A percentile compares a stretch with the other conserved stretches of the same genome.
Evolutionary conservation across 2,329 filamentous ascomycete species (phyloP).

Genomic region (Cryphonectria radicalis): DNA sequence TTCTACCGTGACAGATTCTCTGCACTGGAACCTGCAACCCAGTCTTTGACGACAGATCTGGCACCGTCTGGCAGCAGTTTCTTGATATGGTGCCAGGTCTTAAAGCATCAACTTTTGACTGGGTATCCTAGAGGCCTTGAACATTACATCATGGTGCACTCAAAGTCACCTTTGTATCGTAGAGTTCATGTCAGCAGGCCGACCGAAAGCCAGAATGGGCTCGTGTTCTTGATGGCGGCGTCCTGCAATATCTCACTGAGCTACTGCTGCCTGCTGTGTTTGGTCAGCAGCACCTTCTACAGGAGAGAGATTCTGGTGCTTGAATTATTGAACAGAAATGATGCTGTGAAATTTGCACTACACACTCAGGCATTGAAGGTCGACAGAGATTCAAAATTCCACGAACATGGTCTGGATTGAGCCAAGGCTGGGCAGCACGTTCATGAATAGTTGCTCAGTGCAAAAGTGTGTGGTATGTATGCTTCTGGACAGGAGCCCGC

Average conservation of each 20-base stretch:
- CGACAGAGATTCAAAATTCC: neutral
- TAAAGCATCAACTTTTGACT: neutral
- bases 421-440: neutral
- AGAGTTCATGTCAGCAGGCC: neutral
- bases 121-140: neutral
- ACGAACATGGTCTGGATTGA: neutral
- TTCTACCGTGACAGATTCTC: no score
- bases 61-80: neutral
- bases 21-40: neutral
- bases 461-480: neutral
- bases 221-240: neutral
- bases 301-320: neutral
- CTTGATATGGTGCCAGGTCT: neutral
- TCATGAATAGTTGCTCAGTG: neutral
- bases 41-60: neutral
- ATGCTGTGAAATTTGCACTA: neutral
- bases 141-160: neutral
- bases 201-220: neutral
- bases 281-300: neutral
- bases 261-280: neutral
- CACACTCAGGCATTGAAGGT: neutral
- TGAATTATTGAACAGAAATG: neutral
- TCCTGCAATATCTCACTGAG: neutral
- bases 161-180: neutral
- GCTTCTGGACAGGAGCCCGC: neutral